A percentile compares a stretch with the other conserved stretches of the same genome.
Evolutionary conservation across 768 basidiomycete genomes (phyloP).

Genomic region (Termitomyces sp.): DNA sequence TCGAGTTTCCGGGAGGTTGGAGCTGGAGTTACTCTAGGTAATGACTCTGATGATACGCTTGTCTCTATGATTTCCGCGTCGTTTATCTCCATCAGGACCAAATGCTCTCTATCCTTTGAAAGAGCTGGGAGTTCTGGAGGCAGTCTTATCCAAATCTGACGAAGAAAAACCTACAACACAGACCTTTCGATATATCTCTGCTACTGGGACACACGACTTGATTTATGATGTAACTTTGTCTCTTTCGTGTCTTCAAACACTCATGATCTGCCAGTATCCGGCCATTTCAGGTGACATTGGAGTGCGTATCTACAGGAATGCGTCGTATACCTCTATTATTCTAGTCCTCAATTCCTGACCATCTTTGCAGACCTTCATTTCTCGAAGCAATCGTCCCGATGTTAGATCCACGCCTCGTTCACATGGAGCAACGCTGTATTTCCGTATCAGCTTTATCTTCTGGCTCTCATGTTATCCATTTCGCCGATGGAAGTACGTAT

Average conservation of each 20-base stretch:
- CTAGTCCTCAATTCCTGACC: not conserved
- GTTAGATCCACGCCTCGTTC: slow-evolving; percentile 36
- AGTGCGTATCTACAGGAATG: slow-evolving; percentile 41
- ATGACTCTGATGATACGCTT: not conserved
- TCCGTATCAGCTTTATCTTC: slow-evolving; percentile 26
- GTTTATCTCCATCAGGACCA: slow-evolving; percentile 31
- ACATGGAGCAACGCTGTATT: slow-evolving; percentile 51
- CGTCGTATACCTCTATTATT: not conserved
- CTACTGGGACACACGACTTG: slow-evolving; percentile 36
- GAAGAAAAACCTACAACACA: slow-evolving; percentile 27
- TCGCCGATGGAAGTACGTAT: slow-evolving; percentile 45
- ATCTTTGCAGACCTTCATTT: slow-evolving; percentile 40
- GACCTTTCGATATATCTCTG: slow-evolving; percentile 40
- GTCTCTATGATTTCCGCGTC: not conserved
- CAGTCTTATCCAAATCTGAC: slow-evolving; percentile 36
- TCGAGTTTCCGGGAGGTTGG: slow-evolving; percentile 49
- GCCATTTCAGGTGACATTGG: slow-evolving; percentile 30
- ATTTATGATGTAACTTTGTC: slow-evolving; percentile 40
- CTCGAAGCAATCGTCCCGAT: slow-evolving; percentile 44
- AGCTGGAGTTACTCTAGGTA: slow-evolving; percentile 54
- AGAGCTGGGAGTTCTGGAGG: slow-evolving; percentile 42
- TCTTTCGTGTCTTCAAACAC: not conserved
- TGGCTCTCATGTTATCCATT: slow-evolving; percentile 34
- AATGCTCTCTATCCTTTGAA: slow-evolving; percentile 47
- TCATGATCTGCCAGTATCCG: slow-evolving; percentile 28